Conservation (phyloP, 2,329 filamentous ascomycete genomes). For the Talaromyces islandicus region DNA sequence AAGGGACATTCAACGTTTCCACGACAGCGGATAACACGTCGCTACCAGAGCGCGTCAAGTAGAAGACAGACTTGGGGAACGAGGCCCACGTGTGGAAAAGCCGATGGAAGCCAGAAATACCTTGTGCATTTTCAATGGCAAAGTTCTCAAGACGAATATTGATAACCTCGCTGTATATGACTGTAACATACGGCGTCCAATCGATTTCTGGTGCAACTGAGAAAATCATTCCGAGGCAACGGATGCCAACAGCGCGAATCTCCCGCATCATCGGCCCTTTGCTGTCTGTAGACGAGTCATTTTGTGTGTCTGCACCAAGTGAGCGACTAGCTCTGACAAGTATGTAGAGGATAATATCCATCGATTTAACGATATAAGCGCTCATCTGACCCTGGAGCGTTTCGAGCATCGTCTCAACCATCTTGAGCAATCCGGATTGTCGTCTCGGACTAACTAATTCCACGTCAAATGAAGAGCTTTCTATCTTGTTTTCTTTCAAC, state of each 20-base stretch:
- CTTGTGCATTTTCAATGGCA: slow-evolving; percentile 79
- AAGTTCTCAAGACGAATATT: slow-evolving; percentile 72
- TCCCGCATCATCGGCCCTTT: slow-evolving; percentile 36
- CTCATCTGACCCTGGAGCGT: slow-evolving; percentile 71
- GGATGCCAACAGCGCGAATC: slow-evolving; percentile 59
- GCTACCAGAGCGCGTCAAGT: slow-evolving; percentile 59
- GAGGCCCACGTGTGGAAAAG: slow-evolving; percentile 77
- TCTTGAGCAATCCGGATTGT: slow-evolving; percentile 85
- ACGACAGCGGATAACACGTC: slow-evolving; percentile 63
- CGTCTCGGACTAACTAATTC: slow-evolving; percentile 65
- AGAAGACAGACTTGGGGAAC: slow-evolving; percentile 58
- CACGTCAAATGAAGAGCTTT: slow-evolving; percentile 50
- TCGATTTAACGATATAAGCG: slow-evolving; percentile 61
- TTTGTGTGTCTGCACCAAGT: slow-evolving; percentile 29
- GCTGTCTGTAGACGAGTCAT: slow-evolving; percentile 24
- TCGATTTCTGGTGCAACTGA: slow-evolving; percentile 63
- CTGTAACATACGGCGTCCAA: slow-evolving; percentile 65
- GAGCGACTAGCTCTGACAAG: slow-evolving; percentile 61
- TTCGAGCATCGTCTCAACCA: slow-evolving; percentile 80
- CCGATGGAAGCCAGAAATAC: slow-evolving; percentile 74
- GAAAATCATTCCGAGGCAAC: slow-evolving; percentile 75
- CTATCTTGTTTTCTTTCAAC: slow-evolving; percentile 45
- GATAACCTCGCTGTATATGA: slow-evolving; percentile 69
- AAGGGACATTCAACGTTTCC: slow-evolving; percentile 64
- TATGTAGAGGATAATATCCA: slow-evolving; percentile 77